Evolutionary conservation across 2,329 filamentous ascomycete genomes (phyloP), one percentile per base, ranked within the genome.

Genomic region (Colletotrichum coccodes): DNA sequence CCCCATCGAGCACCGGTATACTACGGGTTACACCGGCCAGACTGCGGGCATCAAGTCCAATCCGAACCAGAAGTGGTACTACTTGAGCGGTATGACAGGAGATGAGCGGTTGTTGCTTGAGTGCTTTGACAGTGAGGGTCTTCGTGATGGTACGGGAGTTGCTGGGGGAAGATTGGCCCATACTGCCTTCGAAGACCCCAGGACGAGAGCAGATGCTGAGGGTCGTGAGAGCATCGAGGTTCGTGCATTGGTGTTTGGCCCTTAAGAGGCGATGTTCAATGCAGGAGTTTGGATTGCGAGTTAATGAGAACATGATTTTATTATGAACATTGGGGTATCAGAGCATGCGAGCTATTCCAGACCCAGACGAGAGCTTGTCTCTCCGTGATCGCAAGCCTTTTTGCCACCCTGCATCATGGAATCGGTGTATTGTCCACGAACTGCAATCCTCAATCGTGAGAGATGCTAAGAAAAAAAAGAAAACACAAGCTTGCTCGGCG

Each of bases 161-260:
- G 79, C 79, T 44, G 87, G 86, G 18, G 88, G 89, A 0, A 79
- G 87, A 57, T 81, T 89, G 54, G 90, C 94, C 16, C 94, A 97
- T 80, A 91, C 91, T 11, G 94, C 94, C 0, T 98, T 97, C 79
- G 83, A 86, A 44, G 92, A 97, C 77, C 91, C 92, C 2, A 83
- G 91, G 68, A 94, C 92, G 1, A 87, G 90, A 3, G 81, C 85
- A 21, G 92, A 91, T 52, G 93, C 92, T 5, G 89, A 90, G 71
- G 88, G 87, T 0, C 86, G 94, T 72, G 93, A 97, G 84, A 97
- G 94, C 77, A 97, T 98, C 77, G 95, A 98, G 80, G 92, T 97
- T 18, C 87, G 95, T 73, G 90, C 93, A 40, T 83, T 97, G 78
- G 92, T 97, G 0, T 97, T 97, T 85, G 92, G 92, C 0, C 83